Conservation (phyloP, 2,329 filamentous ascomycete genomes). For the Fusarium verticillioides region DNA sequence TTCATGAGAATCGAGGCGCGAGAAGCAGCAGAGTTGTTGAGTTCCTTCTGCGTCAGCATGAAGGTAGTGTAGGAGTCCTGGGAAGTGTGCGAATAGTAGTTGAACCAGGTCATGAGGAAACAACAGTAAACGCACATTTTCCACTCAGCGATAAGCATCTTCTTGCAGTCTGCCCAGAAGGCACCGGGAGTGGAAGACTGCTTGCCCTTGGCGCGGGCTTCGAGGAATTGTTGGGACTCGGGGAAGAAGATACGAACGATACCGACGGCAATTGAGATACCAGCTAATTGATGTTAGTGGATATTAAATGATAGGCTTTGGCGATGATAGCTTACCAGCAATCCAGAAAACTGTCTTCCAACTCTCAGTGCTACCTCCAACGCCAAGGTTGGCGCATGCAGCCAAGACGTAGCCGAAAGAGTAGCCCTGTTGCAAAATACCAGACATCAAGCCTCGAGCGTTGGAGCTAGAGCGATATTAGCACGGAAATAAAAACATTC, state of each 20-base stretch:
- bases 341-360: slow-evolving; percentile 85
- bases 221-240: slow-evolving; percentile 79
- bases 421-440: slow-evolving; percentile 85
- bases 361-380: slow-evolving; percentile 69
- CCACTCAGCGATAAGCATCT: slow-evolving; percentile 78
- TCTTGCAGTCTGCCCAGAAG: slow-evolving; percentile 76
- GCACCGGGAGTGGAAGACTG: slow-evolving; percentile 56
- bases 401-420: slow-evolving; percentile 83
- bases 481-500: slow-evolving; percentile 29
- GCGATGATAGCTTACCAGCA: slow-evolving; percentile 52
- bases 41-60: slow-evolving; percentile 77
- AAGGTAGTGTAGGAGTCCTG: slow-evolving; percentile 87
- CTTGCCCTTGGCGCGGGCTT: slow-evolving; percentile 71
- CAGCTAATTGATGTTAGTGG: slow-evolving; percentile 55
- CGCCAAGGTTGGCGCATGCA: slow-evolving; percentile 78
- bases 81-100: slow-evolving; percentile 80
- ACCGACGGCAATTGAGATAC: slow-evolving; percentile 75
- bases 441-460: slow-evolving; percentile 82
- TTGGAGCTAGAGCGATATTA: slow-evolving; percentile 57
- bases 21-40: slow-evolving; percentile 71
- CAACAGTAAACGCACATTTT: slow-evolving; percentile 81
- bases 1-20: slow-evolving; percentile 87
- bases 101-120: slow-evolving; percentile 82
- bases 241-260: slow-evolving; percentile 75
- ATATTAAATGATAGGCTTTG: neutral